phyloP scores from a whole-genome alignment of 768 basidiomycete species.

The Sistotremastrum niveocremeum region DNA sequence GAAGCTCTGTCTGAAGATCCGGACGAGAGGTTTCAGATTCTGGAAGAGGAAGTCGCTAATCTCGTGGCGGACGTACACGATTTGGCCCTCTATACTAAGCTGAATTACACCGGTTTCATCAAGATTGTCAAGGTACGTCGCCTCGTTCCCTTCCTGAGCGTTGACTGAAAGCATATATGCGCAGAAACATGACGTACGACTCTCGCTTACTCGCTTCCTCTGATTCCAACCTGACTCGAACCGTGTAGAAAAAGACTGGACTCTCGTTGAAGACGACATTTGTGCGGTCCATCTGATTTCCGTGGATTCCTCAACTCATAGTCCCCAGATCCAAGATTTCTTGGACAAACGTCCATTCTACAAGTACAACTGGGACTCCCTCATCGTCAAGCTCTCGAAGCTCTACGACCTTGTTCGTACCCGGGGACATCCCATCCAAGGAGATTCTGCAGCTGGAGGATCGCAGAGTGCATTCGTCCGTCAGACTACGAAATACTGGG shows the following conservation, averaged over 20 bases:
- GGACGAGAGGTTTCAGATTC: conserved; percentile 44
- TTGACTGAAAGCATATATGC: not conserved
- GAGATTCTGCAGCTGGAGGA: conserved; percentile 90
- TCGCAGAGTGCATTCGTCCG: conserved; percentile 95
- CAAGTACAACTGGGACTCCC: conserved; percentile 89
- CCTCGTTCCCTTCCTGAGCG: too few species aligned
- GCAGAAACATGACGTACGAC: conserved; percentile 84
- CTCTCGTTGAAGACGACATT: too few species aligned
- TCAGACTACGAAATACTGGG: conserved; percentile 99
- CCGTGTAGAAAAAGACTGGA: not conserved
- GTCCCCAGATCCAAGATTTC: conserved; percentile 61
- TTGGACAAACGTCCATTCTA: conserved; percentile 94
- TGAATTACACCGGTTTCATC: conserved; percentile 98
- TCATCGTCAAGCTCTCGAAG: conserved; percentile 92
- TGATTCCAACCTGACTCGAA: not conserved
- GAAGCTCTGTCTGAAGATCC: not conserved
- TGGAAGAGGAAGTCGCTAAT: conserved; percentile 91
- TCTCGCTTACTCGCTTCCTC: not conserved
- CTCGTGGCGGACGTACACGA: conserved; percentile 91
- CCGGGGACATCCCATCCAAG: conserved; percentile 84
- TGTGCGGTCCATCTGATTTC: too few species aligned
- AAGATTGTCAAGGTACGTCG: conserved; percentile 81
- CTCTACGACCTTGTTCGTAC: conserved; percentile 93
- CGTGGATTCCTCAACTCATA: too few species aligned
- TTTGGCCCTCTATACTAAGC: conserved; percentile 85